A percentile compares a stretch with the other conserved stretches of the same genome.
phyloP scores from a whole-genome alignment of 2,329 filamentous ascomycete species.

The Davidsoniella eucalypti region DNA sequence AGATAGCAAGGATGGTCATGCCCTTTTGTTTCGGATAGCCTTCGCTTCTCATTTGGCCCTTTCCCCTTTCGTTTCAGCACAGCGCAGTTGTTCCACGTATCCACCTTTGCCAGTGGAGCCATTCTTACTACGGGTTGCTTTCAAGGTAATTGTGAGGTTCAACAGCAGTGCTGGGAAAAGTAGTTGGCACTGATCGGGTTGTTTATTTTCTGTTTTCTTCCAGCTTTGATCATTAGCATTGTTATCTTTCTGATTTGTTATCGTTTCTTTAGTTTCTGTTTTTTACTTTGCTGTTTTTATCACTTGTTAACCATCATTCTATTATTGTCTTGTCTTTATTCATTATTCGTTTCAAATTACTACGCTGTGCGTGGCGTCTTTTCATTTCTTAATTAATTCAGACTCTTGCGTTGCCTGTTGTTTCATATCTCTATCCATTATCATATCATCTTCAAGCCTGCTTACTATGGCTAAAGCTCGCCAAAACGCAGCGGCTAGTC shows the following conservation, averaged over 20 bases:
- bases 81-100: slow-evolving; percentile 5
- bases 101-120: neutral
- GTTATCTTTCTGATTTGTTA: neutral
- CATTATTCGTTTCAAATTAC: neutral
- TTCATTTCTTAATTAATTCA: too few relatives aligned
- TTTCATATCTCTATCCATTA: neutral
- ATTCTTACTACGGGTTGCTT: neutral
- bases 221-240: neutral
- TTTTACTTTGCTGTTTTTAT: neutral
- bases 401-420: neutral
- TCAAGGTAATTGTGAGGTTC: too few relatives aligned
- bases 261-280: neutral
- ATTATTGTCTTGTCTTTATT: neutral
- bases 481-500: too few relatives aligned
- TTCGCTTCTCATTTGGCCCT: slow-evolving; percentile 7
- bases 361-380: too few relatives aligned
- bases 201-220: neutral
- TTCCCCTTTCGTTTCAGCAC: slow-evolving; percentile 6
- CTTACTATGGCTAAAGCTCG: neutral
- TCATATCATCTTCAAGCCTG: neutral
- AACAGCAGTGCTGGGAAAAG: too few relatives aligned
- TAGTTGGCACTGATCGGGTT: neutral
- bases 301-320: neutral
- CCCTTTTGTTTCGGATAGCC: slow-evolving; percentile 13
- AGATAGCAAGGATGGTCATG: slow-evolving; percentile 3